phyloP scores from a whole-genome alignment of 169 alveolate genomes.

The Cryptosporidium bovis region DNA sequence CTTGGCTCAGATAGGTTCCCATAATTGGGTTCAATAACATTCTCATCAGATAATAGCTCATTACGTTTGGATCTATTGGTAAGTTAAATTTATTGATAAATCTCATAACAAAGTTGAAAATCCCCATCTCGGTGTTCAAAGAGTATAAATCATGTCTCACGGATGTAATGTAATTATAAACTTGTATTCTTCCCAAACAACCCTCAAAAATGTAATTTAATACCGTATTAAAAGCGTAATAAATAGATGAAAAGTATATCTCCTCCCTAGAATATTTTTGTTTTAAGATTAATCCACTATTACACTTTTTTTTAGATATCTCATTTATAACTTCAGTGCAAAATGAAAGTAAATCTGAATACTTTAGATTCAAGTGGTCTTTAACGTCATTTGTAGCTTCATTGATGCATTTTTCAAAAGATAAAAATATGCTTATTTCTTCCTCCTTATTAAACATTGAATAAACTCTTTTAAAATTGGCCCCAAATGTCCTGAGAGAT shows the following conservation, averaged over 20 bases:
- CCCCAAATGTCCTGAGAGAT: not conserved
- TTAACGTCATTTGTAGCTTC: not conserved
- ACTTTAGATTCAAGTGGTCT: not conserved
- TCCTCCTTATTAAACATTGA: constrained; percentile 4
- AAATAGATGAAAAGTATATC: not conserved
- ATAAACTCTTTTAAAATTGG: not conserved
- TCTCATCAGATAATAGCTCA: constrained; percentile 26
- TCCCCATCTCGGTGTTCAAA: constrained; percentile 35
- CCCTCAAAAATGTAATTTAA: constrained; percentile 19
- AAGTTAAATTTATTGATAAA: constrained; percentile 9
- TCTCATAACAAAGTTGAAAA: not conserved
- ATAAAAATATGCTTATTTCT: constrained; percentile 4
- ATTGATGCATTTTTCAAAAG: constrained; percentile 13
- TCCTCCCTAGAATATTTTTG: not conserved
- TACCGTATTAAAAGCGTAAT: constrained; percentile 7
- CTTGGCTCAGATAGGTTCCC: not conserved
- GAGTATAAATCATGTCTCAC: constrained; percentile 27
- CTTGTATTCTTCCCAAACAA: not conserved
- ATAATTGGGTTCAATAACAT: constrained; percentile 6
- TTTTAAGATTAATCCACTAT: not conserved
- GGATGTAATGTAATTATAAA: not conserved
- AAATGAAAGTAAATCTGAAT: constrained; percentile 26
- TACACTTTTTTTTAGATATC: not conserved
- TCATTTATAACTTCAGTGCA: constrained; percentile 25
- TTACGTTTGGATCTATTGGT: constrained; percentile 50